Conservation (phyloP, 2,329 filamentous ascomycete genomes). For the Trichoderma asperellum region DNA sequence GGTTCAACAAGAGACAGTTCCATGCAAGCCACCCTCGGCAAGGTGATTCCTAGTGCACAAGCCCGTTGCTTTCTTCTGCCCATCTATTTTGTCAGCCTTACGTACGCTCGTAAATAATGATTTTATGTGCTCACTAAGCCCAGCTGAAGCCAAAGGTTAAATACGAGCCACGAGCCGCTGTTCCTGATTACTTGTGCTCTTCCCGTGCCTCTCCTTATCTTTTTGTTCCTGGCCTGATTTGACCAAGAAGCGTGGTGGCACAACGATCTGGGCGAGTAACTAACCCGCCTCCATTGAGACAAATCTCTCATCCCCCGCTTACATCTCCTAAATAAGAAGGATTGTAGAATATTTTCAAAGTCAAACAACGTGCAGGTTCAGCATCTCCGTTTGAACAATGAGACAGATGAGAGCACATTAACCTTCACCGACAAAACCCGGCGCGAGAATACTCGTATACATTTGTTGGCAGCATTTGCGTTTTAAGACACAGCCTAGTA, state of each 20-base stretch:
- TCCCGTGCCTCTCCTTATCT: conserved; percentile 10
- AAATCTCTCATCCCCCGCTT: background rate
- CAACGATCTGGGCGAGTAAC: background rate
- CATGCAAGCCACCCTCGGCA: conserved; percentile 23
- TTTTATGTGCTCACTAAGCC: conserved; percentile 25
- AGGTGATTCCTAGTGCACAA: conserved; percentile 2
- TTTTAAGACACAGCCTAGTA: conserved; percentile 9
- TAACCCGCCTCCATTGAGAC: background rate
- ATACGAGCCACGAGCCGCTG: conserved; percentile 19
- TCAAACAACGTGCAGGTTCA: background rate
- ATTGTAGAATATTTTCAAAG: background rate
- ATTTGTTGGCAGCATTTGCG: background rate
- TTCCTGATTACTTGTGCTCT: conserved; percentile 22
- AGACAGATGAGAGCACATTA: conserved; percentile 8
- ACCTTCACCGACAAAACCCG: conserved; percentile 7
- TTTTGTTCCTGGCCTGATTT: conserved; percentile 18
- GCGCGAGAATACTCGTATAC: background rate
- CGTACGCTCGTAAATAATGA: conserved; percentile 17
- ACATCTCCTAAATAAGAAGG: conserved; percentile 2
- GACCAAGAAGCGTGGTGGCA: conserved; percentile 10
- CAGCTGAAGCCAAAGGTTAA: conserved; percentile 21
- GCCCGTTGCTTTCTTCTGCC: background rate
- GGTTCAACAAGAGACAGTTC: conserved; percentile 9
- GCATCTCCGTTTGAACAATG: background rate
- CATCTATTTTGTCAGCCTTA: conserved; percentile 22